Evolutionary conservation across 2,329 filamentous ascomycete species (phyloP).

Genomic region (Simplicillium sp.): DNA sequence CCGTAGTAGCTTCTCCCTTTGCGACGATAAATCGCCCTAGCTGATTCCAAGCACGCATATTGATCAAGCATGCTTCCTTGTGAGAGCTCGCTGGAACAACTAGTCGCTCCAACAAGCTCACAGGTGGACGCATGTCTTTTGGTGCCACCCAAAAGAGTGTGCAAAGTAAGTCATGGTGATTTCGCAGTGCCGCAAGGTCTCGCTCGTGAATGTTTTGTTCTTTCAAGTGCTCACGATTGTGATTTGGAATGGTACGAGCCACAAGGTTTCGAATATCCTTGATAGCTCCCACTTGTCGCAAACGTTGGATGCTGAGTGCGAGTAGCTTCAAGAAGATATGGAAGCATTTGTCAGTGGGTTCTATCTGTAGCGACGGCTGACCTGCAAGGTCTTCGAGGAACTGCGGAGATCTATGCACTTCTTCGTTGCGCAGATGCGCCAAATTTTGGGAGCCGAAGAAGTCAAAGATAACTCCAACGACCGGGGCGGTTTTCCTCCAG

Average conservation of each 20-base stretch:
- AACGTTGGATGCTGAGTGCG: conserved; percentile 43
- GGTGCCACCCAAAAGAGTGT: conserved; percentile 58
- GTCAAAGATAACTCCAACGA: conserved; percentile 55
- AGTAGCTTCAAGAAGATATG: conserved; percentile 59
- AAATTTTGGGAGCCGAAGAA: conserved; percentile 57
- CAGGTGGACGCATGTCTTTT: conserved; percentile 39
- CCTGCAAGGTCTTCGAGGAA: conserved; percentile 48
- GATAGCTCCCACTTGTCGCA: conserved; percentile 33
- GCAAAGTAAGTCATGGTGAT: conserved; percentile 59
- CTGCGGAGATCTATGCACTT: conserved; percentile 48
- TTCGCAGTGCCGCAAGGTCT: conserved; percentile 54
- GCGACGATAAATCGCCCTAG: conserved; percentile 49
- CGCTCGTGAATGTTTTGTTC: conserved; percentile 50
- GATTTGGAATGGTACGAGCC: conserved; percentile 54
- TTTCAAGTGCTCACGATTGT: conserved; percentile 54
- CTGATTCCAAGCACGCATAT: conserved; percentile 53
- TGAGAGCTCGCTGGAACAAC: conserved; percentile 52
- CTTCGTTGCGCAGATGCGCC: conserved; percentile 55
- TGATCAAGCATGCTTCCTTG: conserved; percentile 57
- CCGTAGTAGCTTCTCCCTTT: conserved; percentile 31
- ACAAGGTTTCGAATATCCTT: conserved; percentile 55
- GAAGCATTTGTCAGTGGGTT: conserved; percentile 52
- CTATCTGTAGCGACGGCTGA: conserved; percentile 36
- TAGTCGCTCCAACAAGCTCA: conserved; percentile 48
- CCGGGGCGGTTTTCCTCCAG: conserved; percentile 47